Evolutionary conservation across 164 flowering plant genomes (phyloP), one percentile per base, ranked within the genome.

Genomic region (Paratinospora sagittata): DNA sequence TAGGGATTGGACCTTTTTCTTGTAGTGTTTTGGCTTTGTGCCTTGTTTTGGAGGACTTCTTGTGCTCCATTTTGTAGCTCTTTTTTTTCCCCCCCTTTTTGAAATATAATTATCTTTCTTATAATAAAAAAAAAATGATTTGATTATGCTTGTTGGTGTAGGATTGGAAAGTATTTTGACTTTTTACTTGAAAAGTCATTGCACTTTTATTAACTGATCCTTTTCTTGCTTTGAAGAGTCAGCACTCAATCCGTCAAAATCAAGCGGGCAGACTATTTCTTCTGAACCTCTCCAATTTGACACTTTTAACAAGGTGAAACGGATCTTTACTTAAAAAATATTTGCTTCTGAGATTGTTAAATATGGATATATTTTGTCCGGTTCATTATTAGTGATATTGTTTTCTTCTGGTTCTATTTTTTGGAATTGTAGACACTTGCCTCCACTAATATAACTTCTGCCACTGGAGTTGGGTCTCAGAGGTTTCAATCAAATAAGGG

Each of bases 221-320:
- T 23, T 60, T 60, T 47, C 55, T 13, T 66, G 41, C 52, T 24
- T 68, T 76, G 77, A 72, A 86, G 86, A 83, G 67, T 70, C 81
- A 47, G 21, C 75, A 33, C 77, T 79, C 66, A 82, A 82, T 76
- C 77, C 82, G 65, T 60, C 74, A 68, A 87, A 86, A 76, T 66
- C 84, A 70, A 79, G 79, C 49, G 75, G 75, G 57, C 84, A 76
- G 52, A 74, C 74, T 45, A 37, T 79, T 43, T 71, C 78, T 62
- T 75, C 81, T 68, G 83, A 82, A 69, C 80, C 78, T 58, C 70
- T 72, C 69, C 85, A 77, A 67, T 80, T 83, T 80, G 82, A 82
- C 12, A 21, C 78, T 73, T 79, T 83, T 63, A 78, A 74, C 70
- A 87, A 87, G 91, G 94, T 87, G 61, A 62, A 19, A 6, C 30